Evolutionary conservation across 768 basidiomycete species (phyloP), one percentile per base, ranked within the genome.

Genomic region (Russula sp.): DNA sequence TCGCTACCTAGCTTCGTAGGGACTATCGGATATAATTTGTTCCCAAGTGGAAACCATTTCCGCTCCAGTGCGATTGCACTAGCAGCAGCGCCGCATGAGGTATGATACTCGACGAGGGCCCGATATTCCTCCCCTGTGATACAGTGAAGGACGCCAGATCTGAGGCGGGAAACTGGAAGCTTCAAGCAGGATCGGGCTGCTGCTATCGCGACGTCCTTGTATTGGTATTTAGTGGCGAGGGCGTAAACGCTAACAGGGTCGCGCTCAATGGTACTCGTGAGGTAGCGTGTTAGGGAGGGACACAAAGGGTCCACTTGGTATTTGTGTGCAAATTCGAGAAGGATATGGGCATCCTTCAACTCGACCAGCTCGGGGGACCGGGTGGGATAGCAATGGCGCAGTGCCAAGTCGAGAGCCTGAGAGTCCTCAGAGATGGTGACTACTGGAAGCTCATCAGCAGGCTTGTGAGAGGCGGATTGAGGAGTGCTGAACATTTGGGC

Each of bases 191-290:
- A 42, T 34, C n/a, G 39, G n/a, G 60, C 47, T 4, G 66, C 66
- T 9, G 47, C 18, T 32, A 3, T 9, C 13, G 42, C 59, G 1
- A 57, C 39, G n/a, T 27, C 22, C 11, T 34, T 13, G 34, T 14
- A 55, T 52, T 40, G 58, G 4, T 55, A 59, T 5, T 18, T 42
- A 10, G 42, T 27, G 3, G 59, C 64, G 27, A 65, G n/a, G 14
- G 40, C 60, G 42, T 61, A 65, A 48, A 57, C 64, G 16, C 60
- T 56, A 8, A 62, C 59, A 5, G 64, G 64, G 40, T 67, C 64
- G 3, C 5, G 8, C 22, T 61, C 40, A n/a, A 59, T 34, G 14
- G 11, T 31, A 20, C 37, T 40, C 3, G 13, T 20, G 35, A 67
- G 64, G 42, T 20, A 59, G 4, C 11, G 27, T 1, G 6, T 53